Base-by-base conservation (phyloP, 1,284 basidiomycete species). In the Veloporphyrellus conicus region DNA sequence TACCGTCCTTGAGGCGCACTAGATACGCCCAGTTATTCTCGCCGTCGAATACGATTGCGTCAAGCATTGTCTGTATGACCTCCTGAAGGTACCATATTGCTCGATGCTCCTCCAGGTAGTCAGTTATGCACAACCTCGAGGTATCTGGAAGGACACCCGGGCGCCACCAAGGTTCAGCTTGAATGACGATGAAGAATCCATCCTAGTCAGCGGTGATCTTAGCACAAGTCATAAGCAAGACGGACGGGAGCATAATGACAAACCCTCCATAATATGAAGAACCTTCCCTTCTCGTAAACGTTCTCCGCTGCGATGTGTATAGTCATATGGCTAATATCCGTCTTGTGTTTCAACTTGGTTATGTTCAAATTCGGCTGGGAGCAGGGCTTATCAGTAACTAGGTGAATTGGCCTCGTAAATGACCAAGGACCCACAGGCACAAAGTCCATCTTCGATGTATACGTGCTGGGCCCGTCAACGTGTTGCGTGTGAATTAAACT, bases 11-110 rank as follows among this genome's bases (percentile, higher is more conserved):
- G 40, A 59, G 55, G 23, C 55, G 48, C 19, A 71, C 54, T 7
- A 76, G 59, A 58, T 76, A 66, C 20, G 67, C 73, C 72, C 72
- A 77, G 45, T 73, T 76, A 7, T 68, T 63, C 48, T 62, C 60
- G 4, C 68, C 67, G 3, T 66, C 64, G 36, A 78, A 71, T 9
- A 70, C 63, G 39, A 78, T 66, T 3, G 55, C 60, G 23, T 62
- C 60, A 6, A 75, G 56, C 43, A 73, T 66, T 10, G 67, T 62
- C 55, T 76, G 70, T 43, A 68, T 48, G 11, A 68, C 62, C 38
- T 67, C 58, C 48, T 57, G 50, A 31, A 68, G 41, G n/a, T 65
- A 41, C 35, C 35, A 52, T 7, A 54, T 53, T 3, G 67, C 65
- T 20, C 52, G 47, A 23, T 22, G 27, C 40, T 63, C 67, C 40